Evolutionary conservation across 164 flowering plant genomes (phyloP).

Genomic region (Vitis amurensis): DNA sequence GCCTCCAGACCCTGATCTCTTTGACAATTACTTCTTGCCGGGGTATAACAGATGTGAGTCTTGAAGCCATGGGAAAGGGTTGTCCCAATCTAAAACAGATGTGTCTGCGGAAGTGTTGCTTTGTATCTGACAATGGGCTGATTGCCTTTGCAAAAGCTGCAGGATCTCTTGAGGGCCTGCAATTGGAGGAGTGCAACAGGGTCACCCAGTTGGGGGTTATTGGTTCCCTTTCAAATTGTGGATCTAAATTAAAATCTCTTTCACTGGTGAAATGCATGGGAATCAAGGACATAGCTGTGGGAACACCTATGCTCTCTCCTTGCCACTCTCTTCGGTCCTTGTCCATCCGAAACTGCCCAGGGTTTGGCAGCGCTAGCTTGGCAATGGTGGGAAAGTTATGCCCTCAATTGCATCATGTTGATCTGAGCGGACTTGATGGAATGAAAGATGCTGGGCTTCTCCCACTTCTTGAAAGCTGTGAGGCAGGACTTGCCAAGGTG

Average conservation of each 20-base stretch:
- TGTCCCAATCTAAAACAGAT: constrained; percentile 47
- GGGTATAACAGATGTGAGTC: constrained; percentile 47
- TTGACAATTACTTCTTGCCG: constrained; percentile 37
- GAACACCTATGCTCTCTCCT: constrained; percentile 16
- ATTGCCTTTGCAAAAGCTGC: constrained; percentile 44
- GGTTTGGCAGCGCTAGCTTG: constrained; percentile 51
- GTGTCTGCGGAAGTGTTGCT: constrained; percentile 45
- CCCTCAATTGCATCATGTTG: constrained; percentile 47
- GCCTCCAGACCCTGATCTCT: constrained; percentile 28
- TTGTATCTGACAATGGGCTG: constrained; percentile 49
- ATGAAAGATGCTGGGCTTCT: constrained; percentile 56
- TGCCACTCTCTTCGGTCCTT: constrained; percentile 44
- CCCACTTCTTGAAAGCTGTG: constrained; percentile 37
- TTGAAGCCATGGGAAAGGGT: constrained; percentile 53
- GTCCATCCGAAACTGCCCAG: constrained; percentile 48
- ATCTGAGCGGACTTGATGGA: constrained; percentile 49
- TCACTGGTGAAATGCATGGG: constrained; percentile 56
- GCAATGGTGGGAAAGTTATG: constrained; percentile 52
- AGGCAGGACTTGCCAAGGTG: constrained; percentile 48
- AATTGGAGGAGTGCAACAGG: constrained; percentile 51
- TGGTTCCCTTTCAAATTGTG: constrained; percentile 37
- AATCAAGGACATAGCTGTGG: constrained; percentile 30
- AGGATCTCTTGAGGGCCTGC: constrained; percentile 49
- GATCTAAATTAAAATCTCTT: constrained; percentile 43
- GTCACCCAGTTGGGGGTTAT: constrained; percentile 40